Evolutionary conservation across 306 rosid species (phyloP).

Genomic region (Fragaria ananassa): DNA sequence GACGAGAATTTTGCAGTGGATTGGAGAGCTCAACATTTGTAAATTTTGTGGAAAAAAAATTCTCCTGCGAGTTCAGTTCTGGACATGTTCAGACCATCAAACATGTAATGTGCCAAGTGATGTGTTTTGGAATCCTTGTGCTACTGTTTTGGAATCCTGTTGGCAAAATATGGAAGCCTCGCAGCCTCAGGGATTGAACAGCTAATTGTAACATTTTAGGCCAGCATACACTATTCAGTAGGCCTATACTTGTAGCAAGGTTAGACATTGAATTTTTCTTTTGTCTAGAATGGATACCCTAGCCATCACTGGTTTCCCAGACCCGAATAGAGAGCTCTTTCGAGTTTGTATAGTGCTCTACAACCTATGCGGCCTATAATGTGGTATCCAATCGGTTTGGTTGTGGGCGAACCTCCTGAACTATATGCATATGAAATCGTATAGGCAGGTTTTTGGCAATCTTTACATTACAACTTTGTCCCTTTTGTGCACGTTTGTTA

Average conservation of each 20-base stretch:
- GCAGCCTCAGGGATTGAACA: background rate
- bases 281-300: background rate
- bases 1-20: slow-evolving; percentile 75
- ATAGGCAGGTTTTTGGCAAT: no score
- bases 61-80: background rate
- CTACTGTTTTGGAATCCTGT: background rate
- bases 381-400: no score
- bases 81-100: background rate
- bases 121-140: background rate
- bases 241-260: background rate
- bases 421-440: no score
- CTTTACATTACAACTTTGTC: no score
- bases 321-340: no score
- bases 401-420: no score
- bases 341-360: no score
- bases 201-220: background rate
- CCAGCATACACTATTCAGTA: background rate
- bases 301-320: background rate
- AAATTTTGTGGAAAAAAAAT: slow-evolving; percentile 17
- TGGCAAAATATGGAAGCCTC: background rate
- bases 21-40: slow-evolving; percentile 95
- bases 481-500: no score
- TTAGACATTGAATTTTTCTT: background rate
- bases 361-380: no score
- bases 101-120: background rate